phyloP scores from a whole-genome alignment of 2,329 filamentous ascomycete species.

The Colletotrichum higginsianum region DNA sequence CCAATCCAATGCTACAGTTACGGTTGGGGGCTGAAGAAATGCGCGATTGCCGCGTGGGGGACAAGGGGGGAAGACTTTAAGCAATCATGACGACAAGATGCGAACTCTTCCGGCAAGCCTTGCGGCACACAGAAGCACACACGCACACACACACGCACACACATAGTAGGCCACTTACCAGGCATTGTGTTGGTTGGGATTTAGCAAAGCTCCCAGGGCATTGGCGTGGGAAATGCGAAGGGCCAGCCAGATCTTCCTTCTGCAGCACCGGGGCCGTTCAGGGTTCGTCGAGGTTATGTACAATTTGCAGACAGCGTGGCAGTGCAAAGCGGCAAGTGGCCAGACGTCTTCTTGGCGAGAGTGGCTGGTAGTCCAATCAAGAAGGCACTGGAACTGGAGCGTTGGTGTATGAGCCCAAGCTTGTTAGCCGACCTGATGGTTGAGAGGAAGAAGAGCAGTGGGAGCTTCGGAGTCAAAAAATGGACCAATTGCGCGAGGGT shows the following conservation, averaged over 20 bases:
- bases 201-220: background rate
- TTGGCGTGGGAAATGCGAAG: background rate
- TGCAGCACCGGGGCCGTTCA: background rate
- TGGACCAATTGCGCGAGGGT: conserved; percentile 13
- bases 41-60: conserved; percentile 8
- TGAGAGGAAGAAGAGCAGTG: background rate
- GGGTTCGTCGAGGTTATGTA: no score
- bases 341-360: conserved; percentile 2
- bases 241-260: background rate
- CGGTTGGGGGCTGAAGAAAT: conserved; percentile 20
- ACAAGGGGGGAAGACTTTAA: background rate
- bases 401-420: background rate
- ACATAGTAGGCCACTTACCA: conserved; percentile 16
- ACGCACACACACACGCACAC: no score
- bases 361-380: background rate
- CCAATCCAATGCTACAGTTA: background rate
- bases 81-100: no score
- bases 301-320: background rate
- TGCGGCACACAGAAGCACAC: no score
- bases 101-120: no score
- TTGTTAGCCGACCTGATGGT: background rate
- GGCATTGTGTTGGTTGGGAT: conserved; percentile 28
- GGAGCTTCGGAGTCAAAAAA: background rate
- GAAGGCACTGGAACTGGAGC: background rate
- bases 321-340: conserved; percentile 4